phyloP scores from a whole-genome alignment of 2,329 filamentous ascomycete genomes.

The Phyllosticta ampelicida region DNA sequence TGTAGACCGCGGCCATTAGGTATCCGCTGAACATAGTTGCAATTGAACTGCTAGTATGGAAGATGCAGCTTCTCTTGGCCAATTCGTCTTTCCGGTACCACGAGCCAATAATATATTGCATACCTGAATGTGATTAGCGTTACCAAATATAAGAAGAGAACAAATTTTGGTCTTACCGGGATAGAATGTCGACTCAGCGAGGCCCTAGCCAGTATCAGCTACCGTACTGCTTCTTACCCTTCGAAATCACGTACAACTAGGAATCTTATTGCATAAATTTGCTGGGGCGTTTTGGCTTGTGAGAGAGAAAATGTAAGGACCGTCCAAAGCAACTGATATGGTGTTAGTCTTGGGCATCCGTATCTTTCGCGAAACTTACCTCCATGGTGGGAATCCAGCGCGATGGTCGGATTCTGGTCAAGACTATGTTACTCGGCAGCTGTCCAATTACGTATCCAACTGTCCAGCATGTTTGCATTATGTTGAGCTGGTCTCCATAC shows the following conservation, averaged over 20 bases:
- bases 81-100: conserved; percentile 43
- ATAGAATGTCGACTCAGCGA: conserved; percentile 14
- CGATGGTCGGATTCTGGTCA: conserved; percentile 38
- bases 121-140: conserved; percentile 39
- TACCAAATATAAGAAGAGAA: not conserved
- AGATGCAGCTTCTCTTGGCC: conserved; percentile 43
- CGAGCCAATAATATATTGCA: conserved; percentile 42
- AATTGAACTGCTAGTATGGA: conserved; percentile 38
- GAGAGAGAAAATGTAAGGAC: conserved; percentile 38
- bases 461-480: conserved; percentile 47
- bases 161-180: not conserved
- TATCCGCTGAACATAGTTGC: conserved; percentile 42
- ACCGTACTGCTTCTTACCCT: not conserved
- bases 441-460: conserved; percentile 49
- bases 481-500: conserved; percentile 45
- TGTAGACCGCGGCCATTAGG: conserved; percentile 44
- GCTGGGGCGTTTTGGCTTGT: conserved; percentile 30
- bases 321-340: conserved; percentile 34
- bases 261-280: conserved; percentile 39
- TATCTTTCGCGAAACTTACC: conserved; percentile 15
- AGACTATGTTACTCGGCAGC: conserved; percentile 41
- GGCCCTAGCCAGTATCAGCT: not conserved
- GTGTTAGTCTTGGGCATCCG: conserved; percentile 1
- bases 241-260: conserved; percentile 28
- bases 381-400: conserved; percentile 41